Base-by-base conservation (phyloP, 495 filamentous ascomycete species). In the Geoglossum glabrum region DNA sequence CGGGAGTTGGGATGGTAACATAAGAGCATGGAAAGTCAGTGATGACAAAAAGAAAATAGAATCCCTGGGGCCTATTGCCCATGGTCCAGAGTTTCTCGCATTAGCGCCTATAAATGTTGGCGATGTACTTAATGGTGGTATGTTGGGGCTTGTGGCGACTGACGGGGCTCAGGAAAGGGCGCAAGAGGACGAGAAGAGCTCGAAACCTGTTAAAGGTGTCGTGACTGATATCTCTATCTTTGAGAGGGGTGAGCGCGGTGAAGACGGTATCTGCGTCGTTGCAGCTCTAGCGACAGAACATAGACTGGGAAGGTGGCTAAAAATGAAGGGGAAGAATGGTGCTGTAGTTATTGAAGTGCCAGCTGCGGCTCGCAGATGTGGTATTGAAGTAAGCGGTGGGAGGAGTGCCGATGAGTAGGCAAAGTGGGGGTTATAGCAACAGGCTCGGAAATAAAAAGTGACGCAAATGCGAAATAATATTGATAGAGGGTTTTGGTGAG, bases 1-100 rank as follows among this genome's bases (percentile, higher is more conserved):
- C 60, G 92, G 90, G 17, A 93, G 86, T 66, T 97, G 90, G 87
- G 92, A 98, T 69, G 92, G 92, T 0, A 78, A 74, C 63, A 76
- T 97, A 17, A 76, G 90, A 28, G 83, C 80, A n/a, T 98, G 89
- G 88, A 78, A 72, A 58, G 72, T 96, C 45, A 84, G 82, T 38
- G 76, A 84, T 23, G 89, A 95, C 62, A 95, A 93, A 69, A 80
- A 78, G 67, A 82, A 76, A 52, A 77, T 98, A 33, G 79, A 87
- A 63, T 67, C 76, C 3, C 65, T 89, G 2, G 89, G 88, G 0
- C 71, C 78, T 4, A 66, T 95, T 10, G 85, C 83, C 3, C 34
- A 33, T 25, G 30, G 45, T 19, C 26, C n/a, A 17, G 40, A 21
- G n/a, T 45, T 19, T 45, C n/a, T 1, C 10, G n/a, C n/a, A 45